Base-by-base conservation (phyloP, 1,284 basidiomycete genomes). In the Moesziomyces antarcticus region DNA sequence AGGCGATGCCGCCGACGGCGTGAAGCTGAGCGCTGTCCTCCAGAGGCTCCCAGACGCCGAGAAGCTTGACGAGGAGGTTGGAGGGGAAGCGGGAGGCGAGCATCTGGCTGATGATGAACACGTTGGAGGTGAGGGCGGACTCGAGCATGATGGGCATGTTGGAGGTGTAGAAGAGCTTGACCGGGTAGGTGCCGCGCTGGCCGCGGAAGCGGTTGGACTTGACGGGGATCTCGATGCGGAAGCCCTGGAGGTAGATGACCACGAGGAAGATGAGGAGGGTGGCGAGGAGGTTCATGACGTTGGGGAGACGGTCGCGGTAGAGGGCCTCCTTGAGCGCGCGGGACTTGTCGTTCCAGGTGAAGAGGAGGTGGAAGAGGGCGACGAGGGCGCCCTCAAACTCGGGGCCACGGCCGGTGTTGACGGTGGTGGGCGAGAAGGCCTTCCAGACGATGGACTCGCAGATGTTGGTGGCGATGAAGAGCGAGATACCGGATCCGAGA, bases 91-190 rank as follows among this genome's bases (percentile, higher is more conserved):
- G 90, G 89, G 78, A 97, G 88, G 79, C 75, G 40, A 84, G 77
- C 96, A 98, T 98, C 86, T 98, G 97, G 47, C 91, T 93, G 82
- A 99, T 89, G 85, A 99, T 93, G 87, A 95, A 98, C 27, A 98
- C 90, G 86, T 99, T 97, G 70, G 90, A 92, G 10, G 94, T 95
- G 65, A 98, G 88, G 13, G 96, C 95, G 25, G 90, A 91, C 86
- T 98, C 93, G 75, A 99, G 90, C 96, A 99, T 99, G 88, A 99
- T 99, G 72, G 96, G 95, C 96, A 98, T 98, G 88, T 98, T 99
- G 73, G 90, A 92, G 24, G 96, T 98, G 87, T 99, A 99, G 88
- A 99, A 99, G 47, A 99, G 90, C 87, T 98, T 99, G 87, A 99
- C 90, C 63, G 97, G 96, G 88, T 97, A 99, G 40, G 90, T 90